Conservation (phyloP, 2,329 filamentous ascomycete species). For the Spiromastix sp. region DNA sequence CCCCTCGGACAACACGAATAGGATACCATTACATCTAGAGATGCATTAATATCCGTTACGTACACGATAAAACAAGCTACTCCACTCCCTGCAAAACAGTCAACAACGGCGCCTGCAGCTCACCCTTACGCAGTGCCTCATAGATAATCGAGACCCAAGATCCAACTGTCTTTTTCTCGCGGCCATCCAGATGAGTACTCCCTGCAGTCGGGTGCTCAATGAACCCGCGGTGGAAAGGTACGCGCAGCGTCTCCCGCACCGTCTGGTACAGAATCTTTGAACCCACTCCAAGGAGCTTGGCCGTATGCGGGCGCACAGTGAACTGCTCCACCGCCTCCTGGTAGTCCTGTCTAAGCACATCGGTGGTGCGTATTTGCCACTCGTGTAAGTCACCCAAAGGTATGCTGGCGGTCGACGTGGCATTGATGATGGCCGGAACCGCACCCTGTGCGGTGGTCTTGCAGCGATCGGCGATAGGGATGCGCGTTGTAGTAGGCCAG, state of each 20-base stretch:
- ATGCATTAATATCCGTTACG: too few relatives aligned
- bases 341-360: neutral
- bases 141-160: slow-evolving; percentile 18
- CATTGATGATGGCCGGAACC: neutral
- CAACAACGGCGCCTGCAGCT: slow-evolving; percentile 1
- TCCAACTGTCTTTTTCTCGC: slow-evolving; percentile 17
- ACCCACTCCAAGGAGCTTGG: slow-evolving; percentile 2
- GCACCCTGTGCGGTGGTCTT: slow-evolving; percentile 4
- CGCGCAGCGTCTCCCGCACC: slow-evolving; percentile 4
- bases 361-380: neutral
- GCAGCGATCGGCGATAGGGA: neutral
- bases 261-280: slow-evolving; percentile 3
- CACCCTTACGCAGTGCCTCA: slow-evolving; percentile 12
- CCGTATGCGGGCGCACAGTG: slow-evolving; percentile 14
- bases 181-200: neutral
- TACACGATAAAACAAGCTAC: too few relatives aligned
- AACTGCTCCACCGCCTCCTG: slow-evolving; percentile 11
- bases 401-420: neutral
- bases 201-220: neutral
- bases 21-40: too few relatives aligned
- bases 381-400: too few relatives aligned
- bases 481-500: neutral
- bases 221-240: neutral
- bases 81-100: too few relatives aligned
- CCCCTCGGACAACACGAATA: too few relatives aligned